A percentile compares a stretch with the other conserved stretches of the same genome.
Evolutionary conservation across 2,329 filamentous ascomycete species (phyloP).

Genomic region (Ceratocystis harringtonii): DNA sequence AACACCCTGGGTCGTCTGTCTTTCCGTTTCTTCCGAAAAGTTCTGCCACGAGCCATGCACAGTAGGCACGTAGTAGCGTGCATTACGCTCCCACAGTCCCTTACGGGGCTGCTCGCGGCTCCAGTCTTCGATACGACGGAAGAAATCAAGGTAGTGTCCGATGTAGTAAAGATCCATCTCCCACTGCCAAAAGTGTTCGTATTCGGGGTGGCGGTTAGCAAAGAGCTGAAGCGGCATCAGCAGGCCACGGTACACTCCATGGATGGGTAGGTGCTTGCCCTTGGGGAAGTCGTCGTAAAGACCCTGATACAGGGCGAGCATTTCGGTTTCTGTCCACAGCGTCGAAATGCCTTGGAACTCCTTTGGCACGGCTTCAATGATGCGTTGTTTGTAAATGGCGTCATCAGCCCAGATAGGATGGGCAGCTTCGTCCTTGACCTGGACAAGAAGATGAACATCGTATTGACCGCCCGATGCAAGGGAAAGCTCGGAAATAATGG

Average conservation of each 20-base stretch:
- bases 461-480: conserved; percentile 75
- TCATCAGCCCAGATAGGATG: conserved; percentile 67
- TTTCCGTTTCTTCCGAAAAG: conserved; percentile 33
- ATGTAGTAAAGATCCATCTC: conserved; percentile 88
- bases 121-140: conserved; percentile 56
- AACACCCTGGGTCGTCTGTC: conserved; percentile 23
- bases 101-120: conserved; percentile 59
- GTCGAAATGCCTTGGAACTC: conserved; percentile 84
- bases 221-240: conserved; percentile 95
- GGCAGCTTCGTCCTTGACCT: conserved; percentile 61
- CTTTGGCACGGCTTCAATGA: conserved; percentile 53
- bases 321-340: conserved; percentile 87
- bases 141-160: conserved; percentile 66
- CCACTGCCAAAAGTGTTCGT: conserved; percentile 88
- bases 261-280: conserved; percentile 57
- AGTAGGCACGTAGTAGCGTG: conserved; percentile 61
- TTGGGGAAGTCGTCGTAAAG: conserved; percentile 60
- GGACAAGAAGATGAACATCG: conserved; percentile 70
- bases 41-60: conserved; percentile 68
- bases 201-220: conserved; percentile 73
- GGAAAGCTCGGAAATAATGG: conserved; percentile 68
- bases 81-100: conserved; percentile 66
- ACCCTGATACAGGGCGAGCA: conserved; percentile 78
- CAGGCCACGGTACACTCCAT: conserved; percentile 82
- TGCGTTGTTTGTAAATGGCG: conserved; percentile 50